A percentile compares a stretch with the other conserved stretches of the same genome.
These are phyloP conservation scores for Suillus spraguei DNA, from an alignment of 768 basidiomycete genomes.

Conservation along the genomic window DNA sequence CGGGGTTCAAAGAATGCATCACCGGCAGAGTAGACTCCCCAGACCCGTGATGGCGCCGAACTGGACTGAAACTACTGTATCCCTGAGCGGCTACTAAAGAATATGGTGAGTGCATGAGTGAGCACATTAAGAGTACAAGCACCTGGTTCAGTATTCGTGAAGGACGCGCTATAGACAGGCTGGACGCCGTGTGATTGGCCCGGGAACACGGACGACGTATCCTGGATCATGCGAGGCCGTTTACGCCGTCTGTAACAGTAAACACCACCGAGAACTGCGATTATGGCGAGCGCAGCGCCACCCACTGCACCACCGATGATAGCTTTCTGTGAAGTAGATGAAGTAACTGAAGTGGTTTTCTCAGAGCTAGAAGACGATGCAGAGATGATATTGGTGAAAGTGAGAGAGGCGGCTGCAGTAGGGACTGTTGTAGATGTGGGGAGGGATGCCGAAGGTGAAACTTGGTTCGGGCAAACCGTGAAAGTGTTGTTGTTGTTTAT, in stretches of 20 bases:
- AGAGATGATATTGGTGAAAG: not conserved
- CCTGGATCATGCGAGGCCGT: not conserved
- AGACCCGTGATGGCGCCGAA: not conserved
- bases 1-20: not conserved
- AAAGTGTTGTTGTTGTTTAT: conserved; percentile 29
- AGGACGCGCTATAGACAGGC: not conserved
- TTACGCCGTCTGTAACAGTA: not conserved
- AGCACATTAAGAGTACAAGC: not conserved
- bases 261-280: not conserved
- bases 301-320: conserved; percentile 4
- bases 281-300: not conserved
- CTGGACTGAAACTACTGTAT: not conserved
- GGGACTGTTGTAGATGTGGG: not conserved
- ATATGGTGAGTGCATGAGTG: not conserved
- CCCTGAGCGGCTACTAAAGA: not conserved
- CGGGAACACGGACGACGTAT: not conserved
- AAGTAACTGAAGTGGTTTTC: not conserved
- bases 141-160: not conserved
- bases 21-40: not conserved
- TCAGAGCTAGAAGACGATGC: not conserved
- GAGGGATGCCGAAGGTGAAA: conserved; percentile 14
- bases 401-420: not conserved
- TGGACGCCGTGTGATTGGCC: not conserved
- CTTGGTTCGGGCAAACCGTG: conserved; percentile 23
- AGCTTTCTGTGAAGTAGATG: not conserved